Base-by-base conservation (phyloP, 2,329 filamentous ascomycete genomes). In the Hysterium pulicare region DNA sequence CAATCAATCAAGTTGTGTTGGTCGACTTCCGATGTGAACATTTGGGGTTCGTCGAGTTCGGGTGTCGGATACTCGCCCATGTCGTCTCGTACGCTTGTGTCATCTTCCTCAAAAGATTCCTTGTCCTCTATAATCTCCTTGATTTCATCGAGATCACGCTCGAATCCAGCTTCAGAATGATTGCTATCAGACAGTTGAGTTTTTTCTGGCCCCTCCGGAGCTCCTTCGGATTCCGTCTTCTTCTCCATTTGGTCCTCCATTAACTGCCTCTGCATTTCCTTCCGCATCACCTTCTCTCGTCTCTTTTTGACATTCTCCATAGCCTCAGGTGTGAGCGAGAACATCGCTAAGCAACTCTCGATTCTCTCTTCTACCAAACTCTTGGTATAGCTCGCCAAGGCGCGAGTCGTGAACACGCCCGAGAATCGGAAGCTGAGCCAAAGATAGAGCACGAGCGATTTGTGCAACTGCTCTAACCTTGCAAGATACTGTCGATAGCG, bases 361-460 rank as follows among this genome's bases (percentile, higher is more conserved):
- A 97, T 90, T 61, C 79, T 82, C 39, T 81, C 75, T 68, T 96
- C 90, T 2, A 90, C 83, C 38, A 94, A 63, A 5, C 70, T 67
- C 60, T 95, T 95, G 37, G 88, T 81, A 60, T 95, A 83, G 50
- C 87, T 84, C 0, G 88, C 90, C 33, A 95, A 73, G 1, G 73
- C 73, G 54, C 91, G 81, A 50, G 84, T 87, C 5, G 73, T 78
- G 64, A 96, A 95, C 38, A 94, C 76, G 37, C 87, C 87, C 3
- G 82, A 76, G 64, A 91, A 95, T 5, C 91, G 84, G 67, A 91
- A 97, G 54, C 87, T 91, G 13, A 98, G 75, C 93, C 93, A 98
- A 2, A 95, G 76, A 61, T 97, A 98, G 35, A 90, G 71, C 33
- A 91, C 88, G 28, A 98, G 72, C 21, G 81, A 75, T 56, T 87